A percentile compares a stretch with the other conserved stretches of the same genome.
These are phyloP conservation scores for Coemansia sp. DNA, from an alignment of 192 early-diverging fungal species.

Conservation along the genomic window DNA sequence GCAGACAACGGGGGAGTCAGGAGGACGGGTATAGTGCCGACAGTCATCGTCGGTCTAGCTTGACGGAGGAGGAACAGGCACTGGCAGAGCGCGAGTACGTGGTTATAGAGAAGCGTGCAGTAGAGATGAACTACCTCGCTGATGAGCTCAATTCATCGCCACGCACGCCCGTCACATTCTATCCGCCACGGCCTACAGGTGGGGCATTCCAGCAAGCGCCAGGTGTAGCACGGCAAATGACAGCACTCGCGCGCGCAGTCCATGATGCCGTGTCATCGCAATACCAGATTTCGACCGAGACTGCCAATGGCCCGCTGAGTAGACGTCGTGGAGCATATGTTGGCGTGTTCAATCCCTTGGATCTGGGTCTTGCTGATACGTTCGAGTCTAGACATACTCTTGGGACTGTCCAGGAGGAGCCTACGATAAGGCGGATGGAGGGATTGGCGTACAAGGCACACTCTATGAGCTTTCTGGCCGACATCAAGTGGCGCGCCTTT, in stretches of 20 bases:
- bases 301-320: slow-evolving; percentile 44
- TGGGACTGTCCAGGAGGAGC: slow-evolving; percentile 52
- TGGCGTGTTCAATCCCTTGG: slow-evolving; percentile 49
- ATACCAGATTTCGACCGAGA: slow-evolving; percentile 39
- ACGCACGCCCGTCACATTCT: slow-evolving; percentile 43
- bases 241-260: slow-evolving; percentile 48
- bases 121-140: slow-evolving; percentile 77
- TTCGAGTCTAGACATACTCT: slow-evolving; percentile 45
- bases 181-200: slow-evolving; percentile 33
- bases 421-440: slow-evolving; percentile 66
- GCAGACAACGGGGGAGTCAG: background rate
- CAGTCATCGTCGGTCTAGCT: background rate
- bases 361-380: slow-evolving; percentile 39
- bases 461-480: slow-evolving; percentile 67
- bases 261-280: slow-evolving; percentile 48
- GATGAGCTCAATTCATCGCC: slow-evolving; percentile 64
- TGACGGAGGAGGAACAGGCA: slow-evolving; percentile 56
- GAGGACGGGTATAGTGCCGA: background rate
- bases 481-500: slow-evolving; percentile 51
- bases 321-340: slow-evolving; percentile 3
- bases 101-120: slow-evolving; percentile 68
- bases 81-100: slow-evolving; percentile 74
- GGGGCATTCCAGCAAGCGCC: slow-evolving; percentile 45
- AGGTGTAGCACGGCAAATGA: slow-evolving; percentile 51
- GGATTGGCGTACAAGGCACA: slow-evolving; percentile 71